Evolutionary conservation across 495 filamentous ascomycete species (phyloP).

Genomic region (Pyrenopolyporus hunteri): DNA sequence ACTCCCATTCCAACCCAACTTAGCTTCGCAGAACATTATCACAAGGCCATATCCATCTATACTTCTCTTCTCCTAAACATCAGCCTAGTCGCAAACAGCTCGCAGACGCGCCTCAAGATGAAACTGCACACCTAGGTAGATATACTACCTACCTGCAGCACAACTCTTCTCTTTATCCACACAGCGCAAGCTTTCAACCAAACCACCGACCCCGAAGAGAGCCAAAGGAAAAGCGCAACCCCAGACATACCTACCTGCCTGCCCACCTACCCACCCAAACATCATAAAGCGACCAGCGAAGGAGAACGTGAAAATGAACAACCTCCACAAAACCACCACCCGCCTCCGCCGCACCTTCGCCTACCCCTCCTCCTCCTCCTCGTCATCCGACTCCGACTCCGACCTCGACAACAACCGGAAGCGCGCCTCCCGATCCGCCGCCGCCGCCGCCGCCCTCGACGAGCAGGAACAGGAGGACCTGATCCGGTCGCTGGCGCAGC

Average conservation of each 20-base stretch:
- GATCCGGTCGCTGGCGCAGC: constrained; percentile 60
- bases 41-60: not conserved
- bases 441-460: constrained; percentile 12
- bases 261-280: too few relatives aligned
- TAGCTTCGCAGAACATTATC: constrained; percentile 1
- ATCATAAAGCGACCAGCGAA: too few relatives aligned
- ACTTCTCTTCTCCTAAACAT: constrained; percentile 9
- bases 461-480: constrained; percentile 71
- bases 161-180: too few relatives aligned
- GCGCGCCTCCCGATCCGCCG: too few relatives aligned
- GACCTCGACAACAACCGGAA: constrained; percentile 42
- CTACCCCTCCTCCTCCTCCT: constrained; percentile 56
- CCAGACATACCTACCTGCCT: constrained; percentile 13
- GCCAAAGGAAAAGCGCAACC: not conserved
- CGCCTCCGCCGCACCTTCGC: constrained; percentile 67
- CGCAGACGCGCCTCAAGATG: not conserved
- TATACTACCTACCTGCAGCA: too few relatives aligned
- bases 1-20: not conserved
- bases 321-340: constrained; percentile 42
- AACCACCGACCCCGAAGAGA: not conserved
- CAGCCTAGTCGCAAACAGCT: constrained; percentile 5
- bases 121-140: constrained; percentile 2
- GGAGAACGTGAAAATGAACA: too few relatives aligned
- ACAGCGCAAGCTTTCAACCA: too few relatives aligned
- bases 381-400: constrained; percentile 49